Base-by-base conservation (phyloP, 345 rosid genomes). In the Clausena lansium region DNA sequence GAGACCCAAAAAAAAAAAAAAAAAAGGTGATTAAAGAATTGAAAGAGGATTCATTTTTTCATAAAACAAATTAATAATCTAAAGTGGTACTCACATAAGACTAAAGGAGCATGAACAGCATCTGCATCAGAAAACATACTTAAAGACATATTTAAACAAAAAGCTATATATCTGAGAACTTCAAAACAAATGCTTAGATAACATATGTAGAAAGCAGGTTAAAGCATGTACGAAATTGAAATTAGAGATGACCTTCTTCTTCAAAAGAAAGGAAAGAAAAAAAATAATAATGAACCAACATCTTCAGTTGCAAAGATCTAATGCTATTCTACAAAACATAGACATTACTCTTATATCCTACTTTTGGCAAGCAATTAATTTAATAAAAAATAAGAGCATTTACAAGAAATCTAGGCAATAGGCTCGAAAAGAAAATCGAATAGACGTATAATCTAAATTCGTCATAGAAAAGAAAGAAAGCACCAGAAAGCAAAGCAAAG, bases 31-130 rank as follows among this genome's bases (percentile, higher is more conserved):
- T 6, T 41, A 76, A n/a, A 28, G 9, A 38, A 66, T 55, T 47
- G 24, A 67, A 60, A 45, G 39, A 52, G 58, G 38, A 73, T 19
- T 61, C 7, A 32, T 22, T 60, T 30, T 41, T 30, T 25, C 70
- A 57, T 17, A 4, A 22, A 19, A 77, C 70, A 62, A 75, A 28
- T 73, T 39, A 55, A 69, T 45, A 19, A 58, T 38, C 76, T 58
- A 78, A 82, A 38, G 47, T 27, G 17, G 67, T 68, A 14, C 52
- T 70, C 33, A n/a, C 71, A 33, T 64, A 55, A 38, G 58, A 30
- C 45, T 35, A 73, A 67, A 54, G 14, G 47, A 76, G 68, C 73
- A 64, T 71, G 67, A 76, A 62, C 67, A 71, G 68, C 76, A 62
- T n/a, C 61, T 32, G 32, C 54, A 55, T 69, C 71, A 62, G 33